These are phyloP conservation scores for Morella rubra DNA, from an alignment of 306 rosid genomes.

Conservation along the genomic window DNA sequence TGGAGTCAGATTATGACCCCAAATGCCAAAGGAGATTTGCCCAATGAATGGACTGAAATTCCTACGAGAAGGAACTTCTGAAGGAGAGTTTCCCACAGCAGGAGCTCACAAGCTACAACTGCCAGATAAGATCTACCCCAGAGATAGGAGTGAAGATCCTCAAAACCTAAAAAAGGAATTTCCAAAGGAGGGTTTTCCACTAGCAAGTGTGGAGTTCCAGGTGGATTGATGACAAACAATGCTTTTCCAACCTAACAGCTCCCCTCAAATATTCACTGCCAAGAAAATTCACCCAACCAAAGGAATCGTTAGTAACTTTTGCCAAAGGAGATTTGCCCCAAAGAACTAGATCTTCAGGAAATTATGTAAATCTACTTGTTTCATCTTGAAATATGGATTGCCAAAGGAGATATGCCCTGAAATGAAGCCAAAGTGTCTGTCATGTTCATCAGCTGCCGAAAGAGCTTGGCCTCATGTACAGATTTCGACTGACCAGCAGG, in stretches of 20 bases:
- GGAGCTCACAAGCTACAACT: constrained; percentile 33
- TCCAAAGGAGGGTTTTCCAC: constrained; percentile 31
- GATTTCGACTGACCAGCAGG: constrained; percentile 29
- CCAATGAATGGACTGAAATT: constrained; percentile 54
- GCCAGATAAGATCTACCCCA: constrained; percentile 24
- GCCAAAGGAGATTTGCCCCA: constrained; percentile 92
- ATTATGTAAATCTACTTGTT: constrained; percentile 25
- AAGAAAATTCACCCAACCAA: constrained; percentile 52
- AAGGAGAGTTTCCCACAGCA: constrained; percentile 40
- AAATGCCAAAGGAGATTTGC: constrained; percentile 99
- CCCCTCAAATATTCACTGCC: constrained; percentile 22
- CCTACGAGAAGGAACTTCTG: constrained; percentile 43
- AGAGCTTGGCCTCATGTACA: constrained; percentile 24
- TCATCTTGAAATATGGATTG: constrained; percentile 39
- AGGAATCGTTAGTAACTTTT: constrained; percentile 8
- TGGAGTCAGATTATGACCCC: constrained; percentile 55
- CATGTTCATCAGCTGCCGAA: constrained; percentile 28
- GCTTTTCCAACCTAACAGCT: constrained; percentile 19
- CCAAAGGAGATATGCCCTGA: constrained; percentile 94
- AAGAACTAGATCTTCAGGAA: constrained; percentile 39
- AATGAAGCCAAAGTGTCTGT: constrained; percentile 29
- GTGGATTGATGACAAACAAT: constrained; percentile 27
- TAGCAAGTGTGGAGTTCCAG: constrained; percentile 31
- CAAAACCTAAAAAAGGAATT: constrained; percentile 2
- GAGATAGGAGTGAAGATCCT: constrained; percentile 27